These are phyloP conservation scores for Backusella macrospora DNA, from an alignment of 192 early-diverging fungal species.

Conservation along the genomic window DNA sequence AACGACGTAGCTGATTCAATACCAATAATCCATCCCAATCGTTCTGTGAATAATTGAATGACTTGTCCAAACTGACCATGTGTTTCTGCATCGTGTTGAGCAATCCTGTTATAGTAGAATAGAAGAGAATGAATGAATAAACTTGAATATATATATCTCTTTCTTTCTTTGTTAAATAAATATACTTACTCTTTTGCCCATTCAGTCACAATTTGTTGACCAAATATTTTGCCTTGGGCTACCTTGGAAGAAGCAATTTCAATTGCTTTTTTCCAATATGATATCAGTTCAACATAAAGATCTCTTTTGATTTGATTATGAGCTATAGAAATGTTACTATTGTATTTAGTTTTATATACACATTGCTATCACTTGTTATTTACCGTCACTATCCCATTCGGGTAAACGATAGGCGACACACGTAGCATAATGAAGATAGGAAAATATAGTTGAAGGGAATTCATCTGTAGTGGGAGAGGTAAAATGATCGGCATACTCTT, in stretches of 20 bases:
- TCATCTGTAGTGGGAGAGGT: slow-evolving; percentile 69
- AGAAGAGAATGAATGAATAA: too few relatives aligned
- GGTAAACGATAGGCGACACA: slow-evolving; percentile 75
- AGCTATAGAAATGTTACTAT: slow-evolving; percentile 9
- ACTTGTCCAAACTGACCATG: slow-evolving; percentile 62
- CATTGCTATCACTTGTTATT: neutral
- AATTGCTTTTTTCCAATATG: slow-evolving; percentile 80
- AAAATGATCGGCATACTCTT: slow-evolving; percentile 77
- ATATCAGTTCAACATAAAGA: slow-evolving; percentile 69
- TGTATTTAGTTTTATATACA: neutral
- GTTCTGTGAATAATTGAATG: slow-evolving; percentile 58
- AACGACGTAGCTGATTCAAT: slow-evolving; percentile 33
- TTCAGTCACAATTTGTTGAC: slow-evolving; percentile 76
- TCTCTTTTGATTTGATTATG: slow-evolving; percentile 66
- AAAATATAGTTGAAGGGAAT: slow-evolving; percentile 75
- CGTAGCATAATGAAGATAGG: slow-evolving; percentile 78
- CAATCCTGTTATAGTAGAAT: slow-evolving; percentile 44
- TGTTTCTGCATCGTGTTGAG: slow-evolving; percentile 59
- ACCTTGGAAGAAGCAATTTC: slow-evolving; percentile 71
- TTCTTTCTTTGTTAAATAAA: neutral
- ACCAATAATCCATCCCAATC: slow-evolving; percentile 78
- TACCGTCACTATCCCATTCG: slow-evolving; percentile 64
- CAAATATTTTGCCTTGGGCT: slow-evolving; percentile 85
- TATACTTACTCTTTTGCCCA: slow-evolving; percentile 75
- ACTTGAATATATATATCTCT: too few relatives aligned